A percentile compares a stretch with the other conserved stretches of the same genome.
phyloP scores from a whole-genome alignment of 169 alveolate genomes.

The Toxoplasma gondii region DNA sequence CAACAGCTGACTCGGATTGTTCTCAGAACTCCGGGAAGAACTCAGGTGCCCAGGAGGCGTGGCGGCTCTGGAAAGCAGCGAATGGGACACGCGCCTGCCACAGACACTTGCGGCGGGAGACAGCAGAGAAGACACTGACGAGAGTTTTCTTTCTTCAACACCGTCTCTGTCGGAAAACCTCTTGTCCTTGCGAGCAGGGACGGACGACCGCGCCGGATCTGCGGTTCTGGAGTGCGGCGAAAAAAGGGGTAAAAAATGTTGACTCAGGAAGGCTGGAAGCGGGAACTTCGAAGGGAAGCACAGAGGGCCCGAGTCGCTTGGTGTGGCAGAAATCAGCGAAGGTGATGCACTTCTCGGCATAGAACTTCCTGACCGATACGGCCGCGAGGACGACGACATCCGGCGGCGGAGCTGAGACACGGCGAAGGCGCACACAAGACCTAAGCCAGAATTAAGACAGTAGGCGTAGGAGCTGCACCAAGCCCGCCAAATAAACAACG shows the following conservation, averaged over 20 bases:
- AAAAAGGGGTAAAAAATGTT: background rate
- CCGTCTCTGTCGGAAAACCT: background rate
- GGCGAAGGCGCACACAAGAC: no score
- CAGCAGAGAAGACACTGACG: background rate
- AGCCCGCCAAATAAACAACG: no score
- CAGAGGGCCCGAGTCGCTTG: no score
- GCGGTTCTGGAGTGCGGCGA: background rate
- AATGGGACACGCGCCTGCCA: background rate
- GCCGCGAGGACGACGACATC: no score
- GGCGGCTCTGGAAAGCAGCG: background rate
- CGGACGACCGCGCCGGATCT: background rate
- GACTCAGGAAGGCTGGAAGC: background rate
- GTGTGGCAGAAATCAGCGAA: no score
- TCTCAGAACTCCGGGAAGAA: background rate
- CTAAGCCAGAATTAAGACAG: no score
- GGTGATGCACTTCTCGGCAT: no score
- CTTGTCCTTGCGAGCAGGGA: background rate
- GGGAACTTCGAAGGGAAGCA: background rate
- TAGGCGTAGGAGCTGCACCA: no score
- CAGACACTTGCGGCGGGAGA: background rate
- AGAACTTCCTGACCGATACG: no score
- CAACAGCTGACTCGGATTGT: constrained; percentile 10
- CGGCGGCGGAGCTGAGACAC: no score
- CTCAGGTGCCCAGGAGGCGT: background rate
- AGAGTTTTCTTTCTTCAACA: background rate